Conservation (phyloP, 78 protist genomes). For the Dictyostelium firmibasis region DNA sequence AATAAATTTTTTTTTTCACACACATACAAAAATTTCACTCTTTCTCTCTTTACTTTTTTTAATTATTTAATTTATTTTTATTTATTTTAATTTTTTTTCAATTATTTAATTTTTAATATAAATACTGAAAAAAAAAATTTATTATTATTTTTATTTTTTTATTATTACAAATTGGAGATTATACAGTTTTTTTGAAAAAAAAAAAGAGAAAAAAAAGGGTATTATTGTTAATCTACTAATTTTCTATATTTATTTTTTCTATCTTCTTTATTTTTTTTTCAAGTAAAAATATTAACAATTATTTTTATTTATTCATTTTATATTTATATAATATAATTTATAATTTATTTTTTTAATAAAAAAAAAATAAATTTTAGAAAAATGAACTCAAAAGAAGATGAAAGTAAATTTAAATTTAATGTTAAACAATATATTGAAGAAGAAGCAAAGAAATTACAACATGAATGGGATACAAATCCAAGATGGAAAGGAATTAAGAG, state of each 20-base stretch:
- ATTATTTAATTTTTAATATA: too few species aligned
- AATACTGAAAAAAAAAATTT: too few species aligned
- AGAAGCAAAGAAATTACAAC: conserved; percentile 43
- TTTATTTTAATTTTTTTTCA: too few species aligned
- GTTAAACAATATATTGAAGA: conserved; percentile 50
- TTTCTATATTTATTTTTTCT: too few species aligned
- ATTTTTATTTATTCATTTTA: background rate
- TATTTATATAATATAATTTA: background rate
- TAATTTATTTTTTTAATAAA: background rate
- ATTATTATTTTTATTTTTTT: too few species aligned
- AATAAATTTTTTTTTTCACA: too few species aligned
- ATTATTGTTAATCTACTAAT: too few species aligned
- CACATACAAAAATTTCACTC: too few species aligned
- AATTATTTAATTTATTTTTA: too few species aligned
- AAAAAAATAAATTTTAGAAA: background rate
- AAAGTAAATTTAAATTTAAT: conserved; percentile 2
- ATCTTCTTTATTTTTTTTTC: background rate
- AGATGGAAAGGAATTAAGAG: conserved; percentile 86
- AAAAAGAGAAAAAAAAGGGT: background rate
- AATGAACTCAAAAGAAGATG: conserved; percentile 5
- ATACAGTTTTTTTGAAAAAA: too few species aligned
- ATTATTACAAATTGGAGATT: background rate
- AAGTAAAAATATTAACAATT: background rate
- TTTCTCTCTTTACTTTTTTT: too few species aligned
- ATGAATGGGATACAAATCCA: conserved; percentile 83